phyloP scores from a whole-genome alignment of 176 grass and related monocot genomes.

The Eragrostis curvula region DNA sequence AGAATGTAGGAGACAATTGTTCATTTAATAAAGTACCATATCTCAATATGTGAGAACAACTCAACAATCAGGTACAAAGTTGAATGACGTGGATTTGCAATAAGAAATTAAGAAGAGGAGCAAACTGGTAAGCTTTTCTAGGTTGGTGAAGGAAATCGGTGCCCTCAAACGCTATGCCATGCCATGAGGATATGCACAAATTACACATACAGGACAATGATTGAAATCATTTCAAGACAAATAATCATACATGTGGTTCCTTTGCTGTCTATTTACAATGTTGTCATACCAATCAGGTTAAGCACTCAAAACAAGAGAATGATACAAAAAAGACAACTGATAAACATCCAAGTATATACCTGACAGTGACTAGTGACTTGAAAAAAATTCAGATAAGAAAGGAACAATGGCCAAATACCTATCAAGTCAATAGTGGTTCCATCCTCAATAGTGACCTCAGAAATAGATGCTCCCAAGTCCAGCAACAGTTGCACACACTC shows the following conservation, averaged over 20 bases:
- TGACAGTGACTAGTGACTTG: conserved; percentile 2
- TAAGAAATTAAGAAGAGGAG: background rate
- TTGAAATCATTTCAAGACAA: conserved; percentile 12
- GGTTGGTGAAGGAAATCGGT: background rate
- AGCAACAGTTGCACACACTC: conserved; percentile 87
- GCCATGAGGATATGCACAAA: conserved; percentile 6
- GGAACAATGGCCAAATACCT: conserved; percentile 48
- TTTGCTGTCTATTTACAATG: background rate
- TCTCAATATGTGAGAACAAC: conserved; percentile 15
- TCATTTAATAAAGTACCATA: conserved; percentile 6
- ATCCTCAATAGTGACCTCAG: conserved; percentile 82
- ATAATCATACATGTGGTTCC: background rate
- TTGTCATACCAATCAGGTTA: conserved; percentile 26
- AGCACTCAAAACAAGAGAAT: conserved; percentile 6
- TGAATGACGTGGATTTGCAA: conserved; percentile 16
- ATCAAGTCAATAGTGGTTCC: conserved; percentile 90
- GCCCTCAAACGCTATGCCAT: background rate
- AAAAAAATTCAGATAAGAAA: conserved; percentile 17
- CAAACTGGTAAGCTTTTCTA: background rate
- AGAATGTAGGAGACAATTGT: background rate
- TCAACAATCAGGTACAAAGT: conserved; percentile 12
- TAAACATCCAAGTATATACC: conserved; percentile 9
- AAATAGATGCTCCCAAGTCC: conserved; percentile 77
- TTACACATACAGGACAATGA: conserved; percentile 10
- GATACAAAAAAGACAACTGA: background rate